Evolutionary conservation across 139 green algal species (phyloP).

Genomic region (Penium margaritaceum): DNA sequence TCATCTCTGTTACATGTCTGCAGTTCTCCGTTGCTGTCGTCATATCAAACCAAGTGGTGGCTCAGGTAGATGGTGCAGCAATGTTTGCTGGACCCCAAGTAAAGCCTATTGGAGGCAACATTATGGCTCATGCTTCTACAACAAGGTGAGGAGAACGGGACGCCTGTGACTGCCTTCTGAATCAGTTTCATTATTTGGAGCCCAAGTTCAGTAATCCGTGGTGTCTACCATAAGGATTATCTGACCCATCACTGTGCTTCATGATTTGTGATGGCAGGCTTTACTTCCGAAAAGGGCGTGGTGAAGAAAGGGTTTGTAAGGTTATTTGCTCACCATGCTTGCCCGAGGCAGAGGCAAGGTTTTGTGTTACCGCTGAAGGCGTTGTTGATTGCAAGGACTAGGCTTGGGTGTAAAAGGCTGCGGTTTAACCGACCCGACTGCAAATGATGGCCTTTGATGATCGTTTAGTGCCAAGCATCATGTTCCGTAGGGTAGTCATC

Average conservation of each 20-base stretch:
- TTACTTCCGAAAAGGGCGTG: conserved; percentile 79
- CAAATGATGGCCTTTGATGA: no score
- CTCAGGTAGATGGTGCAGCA: conserved; percentile 77
- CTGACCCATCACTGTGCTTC: not conserved
- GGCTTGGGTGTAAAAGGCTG: no score
- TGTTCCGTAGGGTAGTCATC: no score
- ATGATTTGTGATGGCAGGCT: conserved; percentile 48
- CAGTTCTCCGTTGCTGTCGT: conserved; percentile 88
- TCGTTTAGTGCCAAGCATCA: no score
- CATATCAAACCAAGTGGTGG: conserved; percentile 93
- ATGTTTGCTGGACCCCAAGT: conserved; percentile 81
- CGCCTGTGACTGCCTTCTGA: not conserved
- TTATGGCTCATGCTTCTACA: conserved; percentile 99
- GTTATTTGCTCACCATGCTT: conserved; percentile 82
- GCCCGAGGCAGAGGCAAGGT: conserved; percentile 84
- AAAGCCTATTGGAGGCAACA: conserved; percentile 97
- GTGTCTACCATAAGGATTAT: not conserved
- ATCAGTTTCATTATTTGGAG: conserved; percentile 8
- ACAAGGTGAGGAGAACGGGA: conserved; percentile 56
- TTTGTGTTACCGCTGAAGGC: conserved; percentile 71
- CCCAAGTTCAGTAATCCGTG: not conserved
- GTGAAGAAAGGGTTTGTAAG: conserved; percentile 75
- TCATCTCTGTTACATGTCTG: no score
- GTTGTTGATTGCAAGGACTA: conserved; percentile 81
- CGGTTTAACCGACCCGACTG: no score